Evolutionary conservation across 805 yeast genomes (phyloP).

Genomic region (Saturnispora serradocipensis): DNA sequence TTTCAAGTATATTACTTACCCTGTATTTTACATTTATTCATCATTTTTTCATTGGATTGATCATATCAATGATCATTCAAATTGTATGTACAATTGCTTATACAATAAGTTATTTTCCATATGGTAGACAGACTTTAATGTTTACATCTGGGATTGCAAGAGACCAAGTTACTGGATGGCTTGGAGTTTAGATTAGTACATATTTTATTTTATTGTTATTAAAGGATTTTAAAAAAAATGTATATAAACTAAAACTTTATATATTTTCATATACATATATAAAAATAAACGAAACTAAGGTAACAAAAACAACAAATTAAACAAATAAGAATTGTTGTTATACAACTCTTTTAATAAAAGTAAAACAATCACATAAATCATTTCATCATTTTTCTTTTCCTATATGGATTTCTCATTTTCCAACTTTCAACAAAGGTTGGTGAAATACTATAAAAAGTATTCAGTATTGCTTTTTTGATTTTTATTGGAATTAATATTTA

Average conservation of each 20-base stretch:
- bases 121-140: conserved; percentile 67
- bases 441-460: conserved; percentile 23
- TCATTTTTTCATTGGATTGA: conserved; percentile 58
- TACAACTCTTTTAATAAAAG: not conserved
- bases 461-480: conserved; percentile 30
- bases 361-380: not conserved
- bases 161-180: conserved; percentile 23
- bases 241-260: too few relatives aligned
- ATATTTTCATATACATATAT: not conserved
- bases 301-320: not conserved
- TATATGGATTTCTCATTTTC: not conserved
- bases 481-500: conserved; percentile 29
- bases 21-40: conserved; percentile 57
- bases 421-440: not conserved
- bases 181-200: conserved; percentile 11
- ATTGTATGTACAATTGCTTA: conserved; percentile 74
- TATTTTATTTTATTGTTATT: not conserved
- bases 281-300: not conserved
- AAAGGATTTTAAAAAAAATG: not conserved
- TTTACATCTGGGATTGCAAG: conserved; percentile 45
- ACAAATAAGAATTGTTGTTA: not conserved
- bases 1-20: conserved; percentile 63
- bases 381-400: not conserved
- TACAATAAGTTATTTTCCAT: conserved; percentile 83
- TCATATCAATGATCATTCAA: conserved; percentile 62